Evolutionary conservation across 306 rosid species (phyloP).

Genomic region (Sicyos edulis): DNA sequence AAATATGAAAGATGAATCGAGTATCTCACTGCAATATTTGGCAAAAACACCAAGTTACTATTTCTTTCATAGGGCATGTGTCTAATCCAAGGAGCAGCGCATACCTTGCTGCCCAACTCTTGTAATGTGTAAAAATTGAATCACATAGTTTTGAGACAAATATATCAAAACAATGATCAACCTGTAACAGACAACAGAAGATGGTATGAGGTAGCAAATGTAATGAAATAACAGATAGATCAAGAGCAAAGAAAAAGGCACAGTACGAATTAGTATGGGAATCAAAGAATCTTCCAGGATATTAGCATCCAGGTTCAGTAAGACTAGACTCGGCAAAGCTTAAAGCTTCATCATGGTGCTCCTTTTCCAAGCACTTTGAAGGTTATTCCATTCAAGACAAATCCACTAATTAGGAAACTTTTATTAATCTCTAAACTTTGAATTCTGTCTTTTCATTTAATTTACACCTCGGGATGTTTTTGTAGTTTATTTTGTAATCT

Average conservation of each 20-base stretch:
- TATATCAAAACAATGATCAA: slow-evolving; percentile 90
- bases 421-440: too few relatives aligned
- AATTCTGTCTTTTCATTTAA: too few relatives aligned
- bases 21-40: slow-evolving; percentile 68
- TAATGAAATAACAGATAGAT: neutral
- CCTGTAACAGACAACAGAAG: slow-evolving; percentile 34
- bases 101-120: slow-evolving; percentile 99
- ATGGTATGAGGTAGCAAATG: neutral
- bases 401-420: too few relatives aligned
- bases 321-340: too few relatives aligned
- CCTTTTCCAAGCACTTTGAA: too few relatives aligned
- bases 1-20: slow-evolving; percentile 85
- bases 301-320: too few relatives aligned
- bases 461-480: too few relatives aligned
- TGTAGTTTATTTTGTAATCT: too few relatives aligned
- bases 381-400: too few relatives aligned
- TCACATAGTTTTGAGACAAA: slow-evolving; percentile 80
- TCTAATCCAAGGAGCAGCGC: slow-evolving; percentile 27
- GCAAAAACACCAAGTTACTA: slow-evolving; percentile 19
- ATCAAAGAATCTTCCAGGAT: too few relatives aligned
- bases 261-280: neutral
- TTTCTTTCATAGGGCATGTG: slow-evolving; percentile 22
- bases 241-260: neutral
- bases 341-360: too few relatives aligned
- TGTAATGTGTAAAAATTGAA: slow-evolving; percentile 68